Evolutionary conservation across 2,329 filamentous ascomycete species (phyloP), one percentile per base, ranked within the genome.

Genomic region (Boeremia exigua): DNA sequence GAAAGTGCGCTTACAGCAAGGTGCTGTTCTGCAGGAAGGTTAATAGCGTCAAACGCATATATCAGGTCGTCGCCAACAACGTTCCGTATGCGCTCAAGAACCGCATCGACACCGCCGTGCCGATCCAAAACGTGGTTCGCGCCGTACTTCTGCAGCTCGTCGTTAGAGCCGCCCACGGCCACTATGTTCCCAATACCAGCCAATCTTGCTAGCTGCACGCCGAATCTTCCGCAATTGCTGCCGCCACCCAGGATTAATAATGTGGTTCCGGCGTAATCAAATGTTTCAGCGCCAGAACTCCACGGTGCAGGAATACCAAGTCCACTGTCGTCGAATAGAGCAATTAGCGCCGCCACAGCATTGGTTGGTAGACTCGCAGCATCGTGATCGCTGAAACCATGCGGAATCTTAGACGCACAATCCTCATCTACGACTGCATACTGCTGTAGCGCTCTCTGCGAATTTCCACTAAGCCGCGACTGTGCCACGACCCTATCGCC

Each of bases 401-500:
- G 10, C 4, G 38, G 38, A 17, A 40, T 29, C 14, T 40, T 40
- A 6, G 38, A 40, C n/a, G 38, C 17, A 8, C 28, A 40, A 10
- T 40, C 25, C 14, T 40, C 38, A 12, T 40, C 11, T 12, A 40
- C 23, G 14, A 40, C 19, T 25, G 38, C 32, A 25, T 25, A 46
- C 23, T 37, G 43, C 23, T 46, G 43, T 14, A 37, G 15, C 12
- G 17, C 32, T 9, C 19, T 46, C n/a, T 46, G 43, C 6, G 14
- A 3, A 28, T 46, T 19, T 1, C 32, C 43, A 34, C n/a, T 23
- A 3, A 46, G 23, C 2, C 23, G 7, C 17, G 32, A 46, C 19
- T 46, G 43, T 3, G 43, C 28, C 9, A 48, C 28, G 29, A 48
- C 15, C 5, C 36, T 30, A 64, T 87, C 84, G n/a, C 86, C 86